Evolutionary conservation across 1,284 basidiomycete species (phyloP).

Genomic region (Apiotrichum porosum): DNA sequence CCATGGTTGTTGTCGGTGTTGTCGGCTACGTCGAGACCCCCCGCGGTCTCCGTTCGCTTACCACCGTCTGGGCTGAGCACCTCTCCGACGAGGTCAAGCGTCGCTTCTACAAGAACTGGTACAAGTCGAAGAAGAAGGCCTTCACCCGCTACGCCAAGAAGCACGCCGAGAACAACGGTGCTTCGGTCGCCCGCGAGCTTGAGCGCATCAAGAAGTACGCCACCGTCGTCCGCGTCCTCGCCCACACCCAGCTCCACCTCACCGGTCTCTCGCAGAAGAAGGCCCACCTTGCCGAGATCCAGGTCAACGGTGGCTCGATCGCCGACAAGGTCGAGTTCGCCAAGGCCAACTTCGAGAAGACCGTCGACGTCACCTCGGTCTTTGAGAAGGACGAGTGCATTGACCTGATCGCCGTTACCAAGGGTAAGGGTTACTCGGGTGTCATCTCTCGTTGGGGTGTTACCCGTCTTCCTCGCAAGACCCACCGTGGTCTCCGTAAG

Average conservation of each 20-base stretch:
- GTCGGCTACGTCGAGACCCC: slow-evolving; percentile 99
- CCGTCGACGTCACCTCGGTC: slow-evolving; percentile 74
- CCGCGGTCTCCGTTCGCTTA: slow-evolving; percentile 85
- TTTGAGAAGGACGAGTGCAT: slow-evolving; percentile 98
- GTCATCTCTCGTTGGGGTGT: slow-evolving; percentile 99
- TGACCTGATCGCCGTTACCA: slow-evolving; percentile 96
- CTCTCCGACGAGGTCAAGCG: slow-evolving; percentile 83
- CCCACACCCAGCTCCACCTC: slow-evolving; percentile 97
- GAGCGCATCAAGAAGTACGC: slow-evolving; percentile 99
- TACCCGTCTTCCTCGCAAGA: slow-evolving; percentile 95
- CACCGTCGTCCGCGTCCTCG: slow-evolving; percentile 98
- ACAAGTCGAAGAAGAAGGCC: slow-evolving; percentile 99
- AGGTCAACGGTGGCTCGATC: slow-evolving; percentile 96
- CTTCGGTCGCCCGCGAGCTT: slow-evolving; percentile 89
- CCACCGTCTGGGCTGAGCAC: slow-evolving; percentile 65
- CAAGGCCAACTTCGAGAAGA: slow-evolving; percentile 95
- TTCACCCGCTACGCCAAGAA: slow-evolving; percentile 98
- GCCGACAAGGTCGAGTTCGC: slow-evolving; percentile 98
- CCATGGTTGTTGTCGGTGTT: slow-evolving; percentile 94
- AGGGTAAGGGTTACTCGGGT: slow-evolving; percentile 99
- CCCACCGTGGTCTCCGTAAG: slow-evolving; percentile 99
- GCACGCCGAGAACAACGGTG: slow-evolving; percentile 91
- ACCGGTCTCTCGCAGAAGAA: slow-evolving; percentile 99
- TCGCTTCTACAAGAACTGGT: slow-evolving; percentile 99
- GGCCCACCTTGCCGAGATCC: slow-evolving; percentile 99